phyloP scores from a whole-genome alignment of 306 rosid species.

The Pyrus communis region DNA sequence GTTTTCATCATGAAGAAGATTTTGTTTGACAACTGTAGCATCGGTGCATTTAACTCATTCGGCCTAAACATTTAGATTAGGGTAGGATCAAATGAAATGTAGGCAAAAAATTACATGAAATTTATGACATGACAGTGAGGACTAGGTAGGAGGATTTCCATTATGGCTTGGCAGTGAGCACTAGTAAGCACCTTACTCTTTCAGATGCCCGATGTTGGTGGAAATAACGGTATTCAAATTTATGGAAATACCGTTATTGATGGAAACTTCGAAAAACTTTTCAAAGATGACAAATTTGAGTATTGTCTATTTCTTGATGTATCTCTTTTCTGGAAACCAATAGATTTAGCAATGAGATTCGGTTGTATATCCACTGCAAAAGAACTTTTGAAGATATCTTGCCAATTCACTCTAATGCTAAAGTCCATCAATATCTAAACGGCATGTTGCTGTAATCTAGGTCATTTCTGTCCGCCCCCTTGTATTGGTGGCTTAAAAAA shows the following conservation, averaged over 20 bases:
- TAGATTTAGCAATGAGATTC: neutral
- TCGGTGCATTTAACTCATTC: neutral
- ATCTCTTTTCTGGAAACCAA: neutral
- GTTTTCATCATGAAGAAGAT: constrained; percentile 1
- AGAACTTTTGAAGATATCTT: neutral
- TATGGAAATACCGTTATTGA: neutral
- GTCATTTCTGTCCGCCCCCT: neutral
- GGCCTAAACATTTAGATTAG: neutral
- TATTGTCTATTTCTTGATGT: neutral
- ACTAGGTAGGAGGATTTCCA: neutral
- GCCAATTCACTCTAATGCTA: neutral
- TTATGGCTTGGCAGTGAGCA: neutral
- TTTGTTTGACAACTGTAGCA: neutral
- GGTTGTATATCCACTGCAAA: neutral
- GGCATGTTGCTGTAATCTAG: neutral
- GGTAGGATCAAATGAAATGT: neutral
- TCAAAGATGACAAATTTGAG: neutral
- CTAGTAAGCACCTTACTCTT: neutral
- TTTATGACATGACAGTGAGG: neutral
- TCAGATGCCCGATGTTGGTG: neutral
- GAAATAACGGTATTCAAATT: neutral
- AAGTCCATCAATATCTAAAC: neutral
- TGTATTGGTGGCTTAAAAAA: neutral
- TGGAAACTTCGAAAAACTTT: neutral
- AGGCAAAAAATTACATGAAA: neutral